A percentile compares a stretch with the other conserved stretches of the same genome.
Conservation (phyloP, 306 rosid species). For the Erythrophleum fordii region DNA sequence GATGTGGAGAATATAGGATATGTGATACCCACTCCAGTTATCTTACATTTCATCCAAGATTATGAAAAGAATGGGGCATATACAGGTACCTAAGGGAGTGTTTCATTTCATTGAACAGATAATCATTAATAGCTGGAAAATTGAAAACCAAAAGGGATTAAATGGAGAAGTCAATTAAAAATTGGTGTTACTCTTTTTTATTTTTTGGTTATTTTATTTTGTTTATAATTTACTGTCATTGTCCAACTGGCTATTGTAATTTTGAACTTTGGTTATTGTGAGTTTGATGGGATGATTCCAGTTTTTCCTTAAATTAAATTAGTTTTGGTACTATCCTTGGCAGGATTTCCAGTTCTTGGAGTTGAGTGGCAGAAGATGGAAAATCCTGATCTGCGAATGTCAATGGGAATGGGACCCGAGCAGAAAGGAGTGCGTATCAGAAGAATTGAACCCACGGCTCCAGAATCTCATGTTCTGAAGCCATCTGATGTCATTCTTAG, state of each 20-base stretch:
- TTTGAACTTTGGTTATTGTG: conserved; percentile 15
- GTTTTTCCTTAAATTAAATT: not conserved
- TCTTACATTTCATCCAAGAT: conserved; percentile 68
- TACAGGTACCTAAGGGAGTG: conserved; percentile 51
- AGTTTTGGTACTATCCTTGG: conserved; percentile 2
- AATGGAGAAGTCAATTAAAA: not conserved
- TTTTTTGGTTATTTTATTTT: not conserved
- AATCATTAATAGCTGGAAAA: too few species aligned
- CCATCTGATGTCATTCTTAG: conserved; percentile 81
- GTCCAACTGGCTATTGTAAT: not conserved
- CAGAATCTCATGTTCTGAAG: conserved; percentile 74
- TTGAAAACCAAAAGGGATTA: conserved; percentile 12
- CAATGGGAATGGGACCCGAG: conserved; percentile 74
- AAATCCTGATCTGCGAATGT: conserved; percentile 78
- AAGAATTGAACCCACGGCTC: conserved; percentile 83
- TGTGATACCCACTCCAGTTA: conserved; percentile 80
- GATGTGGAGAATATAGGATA: conserved; percentile 81
- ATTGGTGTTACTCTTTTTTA: not conserved
- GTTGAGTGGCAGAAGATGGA: conserved; percentile 96
- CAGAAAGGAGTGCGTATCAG: conserved; percentile 90
- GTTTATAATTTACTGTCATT: not conserved
- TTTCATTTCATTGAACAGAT: not conserved
- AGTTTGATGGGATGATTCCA: conserved; percentile 6
- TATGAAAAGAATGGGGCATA: conserved; percentile 74
- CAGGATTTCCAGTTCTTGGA: conserved; percentile 88